Evolutionary conservation across 306 rosid species (phyloP).

Genomic region (Datisca glomerata): DNA sequence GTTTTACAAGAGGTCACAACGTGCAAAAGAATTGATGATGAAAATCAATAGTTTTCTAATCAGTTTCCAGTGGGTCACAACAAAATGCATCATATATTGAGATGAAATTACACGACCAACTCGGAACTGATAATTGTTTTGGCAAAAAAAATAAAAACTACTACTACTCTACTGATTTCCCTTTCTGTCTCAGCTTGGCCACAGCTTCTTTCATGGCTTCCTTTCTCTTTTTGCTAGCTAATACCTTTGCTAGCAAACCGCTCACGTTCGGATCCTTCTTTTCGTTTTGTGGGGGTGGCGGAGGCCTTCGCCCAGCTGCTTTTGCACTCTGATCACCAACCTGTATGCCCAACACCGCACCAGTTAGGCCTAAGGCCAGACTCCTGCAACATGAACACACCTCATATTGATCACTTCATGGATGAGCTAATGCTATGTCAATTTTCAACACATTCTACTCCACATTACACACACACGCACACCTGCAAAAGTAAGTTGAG

Average conservation of each 20-base stretch:
- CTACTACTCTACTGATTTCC: no score
- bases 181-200: constrained; percentile 51
- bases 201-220: constrained; percentile 60
- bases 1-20: no score
- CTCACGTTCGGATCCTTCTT: constrained; percentile 73
- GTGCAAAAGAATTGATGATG: no score
- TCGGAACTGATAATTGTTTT: no score
- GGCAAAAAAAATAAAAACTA: no score
- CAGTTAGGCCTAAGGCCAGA: constrained; percentile 34
- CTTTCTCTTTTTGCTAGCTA: constrained; percentile 88
- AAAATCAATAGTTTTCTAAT: no score
- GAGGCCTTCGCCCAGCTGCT: constrained; percentile 62
- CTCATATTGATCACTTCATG: neutral
- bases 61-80: no score
- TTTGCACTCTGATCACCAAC: constrained; percentile 26
- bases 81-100: no score
- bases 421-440: neutral
- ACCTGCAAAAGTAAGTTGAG: neutral
- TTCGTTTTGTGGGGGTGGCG: constrained; percentile 54
- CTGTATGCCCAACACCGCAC: constrained; percentile 26
- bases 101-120: no score
- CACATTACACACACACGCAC: neutral
- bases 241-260: constrained; percentile 68
- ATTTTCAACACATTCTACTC: neutral
- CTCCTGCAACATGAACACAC: constrained; percentile 16